Conservation (phyloP, 176 grass and related monocot genomes). For the Neostapfia colusana region DNA sequence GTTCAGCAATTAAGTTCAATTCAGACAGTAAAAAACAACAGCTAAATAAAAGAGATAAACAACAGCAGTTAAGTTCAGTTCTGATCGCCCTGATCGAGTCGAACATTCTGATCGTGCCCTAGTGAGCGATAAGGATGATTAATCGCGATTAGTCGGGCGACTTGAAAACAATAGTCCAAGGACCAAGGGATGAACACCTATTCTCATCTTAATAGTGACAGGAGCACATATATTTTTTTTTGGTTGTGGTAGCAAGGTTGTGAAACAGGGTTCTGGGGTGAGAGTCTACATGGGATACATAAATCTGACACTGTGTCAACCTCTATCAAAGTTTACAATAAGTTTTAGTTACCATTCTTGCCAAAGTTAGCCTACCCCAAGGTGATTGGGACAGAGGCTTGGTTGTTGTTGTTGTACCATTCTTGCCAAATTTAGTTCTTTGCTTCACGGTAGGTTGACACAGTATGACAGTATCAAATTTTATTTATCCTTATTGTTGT, state of each 20-base stretch:
- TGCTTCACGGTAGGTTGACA: background rate
- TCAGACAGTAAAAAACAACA: too few relatives aligned
- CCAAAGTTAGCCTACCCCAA: background rate
- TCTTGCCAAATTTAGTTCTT: background rate
- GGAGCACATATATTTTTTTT: background rate
- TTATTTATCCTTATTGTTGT: conserved; percentile 9
- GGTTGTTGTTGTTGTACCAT: too few relatives aligned
- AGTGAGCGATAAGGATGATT: too few relatives aligned
- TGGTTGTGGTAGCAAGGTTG: background rate
- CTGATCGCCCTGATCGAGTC: too few relatives aligned
- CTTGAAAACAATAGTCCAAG: too few relatives aligned
- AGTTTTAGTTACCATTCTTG: background rate
- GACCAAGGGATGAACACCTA: conserved; percentile 2
- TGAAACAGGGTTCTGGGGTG: background rate
- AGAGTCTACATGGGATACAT: background rate
- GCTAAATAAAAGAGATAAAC: too few relatives aligned
- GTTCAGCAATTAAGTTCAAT: too few relatives aligned
- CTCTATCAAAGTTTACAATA: background rate
- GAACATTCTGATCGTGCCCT: too few relatives aligned
- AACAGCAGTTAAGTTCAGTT: too few relatives aligned
- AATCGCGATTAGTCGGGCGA: too few relatives aligned
- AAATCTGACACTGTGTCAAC: background rate
- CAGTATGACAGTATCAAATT: conserved; percentile 33
- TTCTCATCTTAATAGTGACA: background rate
- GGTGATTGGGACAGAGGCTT: too few relatives aligned